These are phyloP conservation scores for Pyrenochaeta sp. DNA, from an alignment of 2,329 filamentous ascomycete genomes.

Conservation along the genomic window DNA sequence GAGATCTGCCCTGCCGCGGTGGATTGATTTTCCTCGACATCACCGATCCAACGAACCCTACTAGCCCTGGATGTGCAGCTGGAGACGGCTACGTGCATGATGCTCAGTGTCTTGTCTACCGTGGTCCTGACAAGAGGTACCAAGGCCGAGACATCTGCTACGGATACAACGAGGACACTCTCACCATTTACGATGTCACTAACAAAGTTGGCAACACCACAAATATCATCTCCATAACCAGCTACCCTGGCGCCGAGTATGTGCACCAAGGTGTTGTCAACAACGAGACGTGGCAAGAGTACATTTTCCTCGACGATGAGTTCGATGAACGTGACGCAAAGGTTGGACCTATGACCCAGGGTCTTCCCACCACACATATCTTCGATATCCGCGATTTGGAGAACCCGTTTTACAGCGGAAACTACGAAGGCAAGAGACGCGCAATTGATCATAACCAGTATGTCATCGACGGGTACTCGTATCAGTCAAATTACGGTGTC, in stretches of 20 bases:
- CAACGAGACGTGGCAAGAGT: constrained; percentile 35
- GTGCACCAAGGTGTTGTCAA: constrained; percentile 61
- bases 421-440: constrained; percentile 46
- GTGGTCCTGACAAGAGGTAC: constrained; percentile 59
- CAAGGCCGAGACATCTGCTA: constrained; percentile 62
- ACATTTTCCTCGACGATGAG: constrained; percentile 42
- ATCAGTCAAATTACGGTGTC: constrained; percentile 52
- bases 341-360: constrained; percentile 39
- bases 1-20: constrained; percentile 52
- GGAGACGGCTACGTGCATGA: constrained; percentile 68
- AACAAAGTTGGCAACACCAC: constrained; percentile 52
- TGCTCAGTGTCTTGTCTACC: constrained; percentile 65
- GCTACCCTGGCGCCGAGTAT: constrained; percentile 62
- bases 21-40: constrained; percentile 67
- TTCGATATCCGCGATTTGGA: constrained; percentile 43
- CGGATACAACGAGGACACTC: constrained; percentile 62
- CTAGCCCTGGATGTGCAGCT: constrained; percentile 60
- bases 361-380: constrained; percentile 42
- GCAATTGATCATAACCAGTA: constrained; percentile 58
- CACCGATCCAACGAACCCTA: constrained; percentile 60
- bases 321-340: constrained; percentile 40
- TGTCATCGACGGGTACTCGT: constrained; percentile 45
- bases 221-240: constrained; percentile 60
- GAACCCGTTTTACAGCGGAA: constrained; percentile 47
- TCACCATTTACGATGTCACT: constrained; percentile 60